A percentile compares a stretch with the other conserved stretches of the same genome.
These are phyloP conservation scores for Amanita rimosa DNA, from an alignment of 768 basidiomycete genomes.

Conservation along the genomic window DNA sequence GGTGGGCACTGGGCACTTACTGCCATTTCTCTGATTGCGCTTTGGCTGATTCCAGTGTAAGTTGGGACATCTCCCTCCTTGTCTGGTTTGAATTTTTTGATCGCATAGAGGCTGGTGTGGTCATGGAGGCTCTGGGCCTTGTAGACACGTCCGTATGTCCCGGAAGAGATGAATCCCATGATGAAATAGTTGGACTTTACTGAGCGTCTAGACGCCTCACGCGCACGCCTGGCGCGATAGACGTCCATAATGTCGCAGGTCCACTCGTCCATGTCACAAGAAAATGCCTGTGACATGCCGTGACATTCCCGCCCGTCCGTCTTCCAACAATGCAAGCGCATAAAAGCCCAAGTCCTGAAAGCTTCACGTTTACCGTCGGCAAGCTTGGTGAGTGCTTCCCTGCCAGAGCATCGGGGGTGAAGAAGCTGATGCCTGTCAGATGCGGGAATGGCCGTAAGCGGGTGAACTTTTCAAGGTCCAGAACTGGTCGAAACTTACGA, in stretches of 20 bases:
- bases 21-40: slow-evolving; percentile 93
- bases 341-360: slow-evolving; percentile 38
- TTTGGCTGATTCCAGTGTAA: slow-evolving; percentile 97
- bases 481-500: neutral
- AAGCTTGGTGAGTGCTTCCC: slow-evolving; percentile 65
- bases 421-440: slow-evolving; percentile 30
- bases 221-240: slow-evolving; percentile 76
- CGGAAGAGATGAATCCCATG: slow-evolving; percentile 95
- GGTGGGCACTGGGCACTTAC: slow-evolving; percentile 26
- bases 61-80: slow-evolving; percentile 95
- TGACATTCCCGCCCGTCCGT: neutral
- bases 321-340: slow-evolving; percentile 14
- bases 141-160: slow-evolving; percentile 98
- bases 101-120: slow-evolving; percentile 72
- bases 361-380: slow-evolving; percentile 88
- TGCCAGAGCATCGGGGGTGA: neutral
- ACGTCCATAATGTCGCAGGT: slow-evolving; percentile 69
- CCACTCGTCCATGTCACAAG: slow-evolving; percentile 20
- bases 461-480: neutral
- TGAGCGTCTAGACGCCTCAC: slow-evolving; percentile 54
- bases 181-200: slow-evolving; percentile 83
- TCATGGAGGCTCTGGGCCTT: slow-evolving; percentile 77
- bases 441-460: slow-evolving; percentile 84
- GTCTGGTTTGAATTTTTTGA: slow-evolving; percentile 99
- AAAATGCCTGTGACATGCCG: neutral